Evolutionary conservation across 139 green algal genomes (phyloP), one percentile per base, ranked within the genome.

Genomic region (Yamagishiella unicocca): DNA sequence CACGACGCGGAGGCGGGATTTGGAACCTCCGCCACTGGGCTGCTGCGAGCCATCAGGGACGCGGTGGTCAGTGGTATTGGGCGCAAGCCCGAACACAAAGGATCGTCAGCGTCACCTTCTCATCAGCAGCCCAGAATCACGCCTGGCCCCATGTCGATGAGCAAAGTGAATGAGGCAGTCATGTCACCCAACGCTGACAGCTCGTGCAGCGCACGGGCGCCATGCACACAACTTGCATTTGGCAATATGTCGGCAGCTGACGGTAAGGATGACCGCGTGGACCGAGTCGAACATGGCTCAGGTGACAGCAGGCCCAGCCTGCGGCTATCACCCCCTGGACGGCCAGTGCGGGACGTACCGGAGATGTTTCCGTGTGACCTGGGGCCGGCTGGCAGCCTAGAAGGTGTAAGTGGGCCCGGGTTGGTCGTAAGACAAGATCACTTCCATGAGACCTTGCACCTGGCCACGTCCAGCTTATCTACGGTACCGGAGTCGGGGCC

Each of bases 401-500:
- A 33, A 1, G 2, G 2, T 29, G 43, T 3, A 22, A 17, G 70
- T 40, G 4, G 33, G 27, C 2, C 17, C 46, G 42, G 43, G 19
- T 40, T 40, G 29, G 64, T 21, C 64, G 64, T 22, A 27, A 62
- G 74, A 46, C 8, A 9, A 46, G 46, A 37, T 38, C 71, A 53
- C 25, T 62, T 83, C 27, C 54, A 71, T 25, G 76, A 71, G 12
- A 54, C 76, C 8, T 54, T 83, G 25, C 50, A 54, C 3, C 21
- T 83, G 7, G 76, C 33, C 14, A 71, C 54, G 22, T 12, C 54
- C 53, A 83, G 76, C 33, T 21, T 83, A 21, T 72, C 53, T 25
- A 83, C 76, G 22, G 76, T 83, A 33, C 53, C 76, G 35, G 76
- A 83, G 50, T 72, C 53, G 25, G 76, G 54, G 12, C 53, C 53